These are phyloP conservation scores for Fusarium zealandicum DNA, from an alignment of 2,329 filamentous ascomycete species.

Conservation along the genomic window DNA sequence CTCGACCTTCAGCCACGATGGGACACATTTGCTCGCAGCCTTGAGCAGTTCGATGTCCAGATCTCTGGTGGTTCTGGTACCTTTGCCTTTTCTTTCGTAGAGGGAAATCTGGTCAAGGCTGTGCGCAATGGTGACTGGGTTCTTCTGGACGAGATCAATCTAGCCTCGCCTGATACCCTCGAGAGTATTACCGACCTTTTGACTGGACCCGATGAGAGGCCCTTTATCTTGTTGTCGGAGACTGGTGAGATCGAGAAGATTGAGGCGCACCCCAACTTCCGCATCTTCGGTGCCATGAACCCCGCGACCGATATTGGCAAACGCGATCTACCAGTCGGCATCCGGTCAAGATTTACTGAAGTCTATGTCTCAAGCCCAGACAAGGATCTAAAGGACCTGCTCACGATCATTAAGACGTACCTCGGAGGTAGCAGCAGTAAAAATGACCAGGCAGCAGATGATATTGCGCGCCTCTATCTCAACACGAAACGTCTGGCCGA, in stretches of 20 bases:
- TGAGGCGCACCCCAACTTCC: constrained; percentile 87
- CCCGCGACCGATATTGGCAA: constrained; percentile 98
- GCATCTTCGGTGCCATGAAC: constrained; percentile 99
- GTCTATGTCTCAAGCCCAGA: constrained; percentile 94
- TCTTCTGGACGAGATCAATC: constrained; percentile 94
- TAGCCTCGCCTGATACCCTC: constrained; percentile 92
- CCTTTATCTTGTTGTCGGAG: constrained; percentile 89
- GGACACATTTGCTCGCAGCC: constrained; percentile 77
- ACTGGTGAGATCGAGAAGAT: constrained; percentile 92
- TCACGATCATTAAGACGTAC: constrained; percentile 88
- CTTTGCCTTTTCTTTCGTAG: constrained; percentile 94
- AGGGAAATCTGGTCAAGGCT: constrained; percentile 96
- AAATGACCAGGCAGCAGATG: constrained; percentile 76
- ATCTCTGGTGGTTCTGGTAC: constrained; percentile 73
- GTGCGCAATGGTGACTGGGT: constrained; percentile 97
- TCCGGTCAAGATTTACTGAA: constrained; percentile 93
- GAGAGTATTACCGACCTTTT: constrained; percentile 93
- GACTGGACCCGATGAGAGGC: constrained; percentile 72
- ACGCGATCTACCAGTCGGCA: constrained; percentile 86
- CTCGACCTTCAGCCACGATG: constrained; percentile 70
- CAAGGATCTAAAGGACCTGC: constrained; percentile 81
- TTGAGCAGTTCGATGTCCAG: constrained; percentile 83
- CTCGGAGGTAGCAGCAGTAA: constrained; percentile 74
- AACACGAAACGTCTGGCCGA: constrained; percentile 83
- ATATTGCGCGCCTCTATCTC: constrained; percentile 87